These are phyloP conservation scores for Fusarium tricinctum DNA, from an alignment of 2,329 filamentous ascomycete genomes.

Conservation along the genomic window DNA sequence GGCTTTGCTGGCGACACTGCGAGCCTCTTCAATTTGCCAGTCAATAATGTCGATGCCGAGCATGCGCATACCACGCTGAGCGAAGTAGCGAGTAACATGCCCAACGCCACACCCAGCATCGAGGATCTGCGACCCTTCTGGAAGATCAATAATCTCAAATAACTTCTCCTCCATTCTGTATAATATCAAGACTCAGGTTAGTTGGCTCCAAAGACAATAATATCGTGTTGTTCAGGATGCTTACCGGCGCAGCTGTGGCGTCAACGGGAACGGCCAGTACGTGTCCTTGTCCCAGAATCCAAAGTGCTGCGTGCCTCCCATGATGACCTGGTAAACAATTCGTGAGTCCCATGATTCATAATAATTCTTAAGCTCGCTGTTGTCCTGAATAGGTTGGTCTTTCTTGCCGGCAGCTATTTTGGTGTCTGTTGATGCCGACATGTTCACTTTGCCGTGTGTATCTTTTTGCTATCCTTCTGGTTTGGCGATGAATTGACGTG, in stretches of 20 bases:
- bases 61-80: slow-evolving; percentile 1
- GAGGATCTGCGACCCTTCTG: background rate
- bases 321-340: slow-evolving; percentile 3
- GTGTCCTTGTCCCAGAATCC: slow-evolving; percentile 13
- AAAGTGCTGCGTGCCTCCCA: slow-evolving; percentile 13
- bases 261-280: slow-evolving; percentile 7
- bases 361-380: background rate
- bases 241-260: slow-evolving; percentile 2
- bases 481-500: too few species aligned
- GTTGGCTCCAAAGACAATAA: background rate
- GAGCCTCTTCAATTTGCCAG: slow-evolving; percentile 2
- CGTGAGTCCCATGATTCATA: slow-evolving; percentile 13
- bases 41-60: slow-evolving; percentile 2
- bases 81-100: background rate
- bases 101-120: slow-evolving; percentile 16
- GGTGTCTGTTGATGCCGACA: background rate
- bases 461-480: too few species aligned
- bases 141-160: background rate
- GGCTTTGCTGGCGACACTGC: background rate
- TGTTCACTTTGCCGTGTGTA: background rate
- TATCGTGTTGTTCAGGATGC: too few species aligned
- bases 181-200: too few species aligned
- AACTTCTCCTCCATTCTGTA: slow-evolving; percentile 7
- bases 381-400: background rate
- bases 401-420: background rate